phyloP scores from a whole-genome alignment of 257 asterid genomes.

The Nicotiana knightiana region DNA sequence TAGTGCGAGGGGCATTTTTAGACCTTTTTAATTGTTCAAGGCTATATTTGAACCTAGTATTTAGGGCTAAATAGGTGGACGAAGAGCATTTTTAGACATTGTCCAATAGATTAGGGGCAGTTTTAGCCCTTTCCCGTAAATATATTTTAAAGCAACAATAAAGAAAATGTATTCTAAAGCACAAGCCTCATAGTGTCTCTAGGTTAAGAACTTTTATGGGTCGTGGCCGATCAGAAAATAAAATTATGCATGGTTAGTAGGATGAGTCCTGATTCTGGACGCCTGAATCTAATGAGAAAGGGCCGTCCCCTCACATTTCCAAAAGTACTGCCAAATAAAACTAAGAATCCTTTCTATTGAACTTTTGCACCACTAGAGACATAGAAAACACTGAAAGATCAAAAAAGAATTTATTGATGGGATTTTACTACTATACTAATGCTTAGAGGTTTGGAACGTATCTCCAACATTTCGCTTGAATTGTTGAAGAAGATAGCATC shows the following conservation, averaged over 20 bases:
- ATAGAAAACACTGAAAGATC: not conserved
- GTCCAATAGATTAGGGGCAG: no score
- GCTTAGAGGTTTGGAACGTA: not conserved
- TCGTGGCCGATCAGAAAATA: not conserved
- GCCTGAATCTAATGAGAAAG: not conserved
- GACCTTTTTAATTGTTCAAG: no score
- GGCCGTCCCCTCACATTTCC: not conserved
- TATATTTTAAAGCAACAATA: no score
- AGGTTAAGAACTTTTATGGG: not conserved
- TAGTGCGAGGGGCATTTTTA: no score
- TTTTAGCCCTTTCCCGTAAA: no score
- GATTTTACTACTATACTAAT: not conserved
- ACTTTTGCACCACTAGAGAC: not conserved
- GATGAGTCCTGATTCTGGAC: not conserved
- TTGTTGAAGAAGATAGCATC: not conserved
- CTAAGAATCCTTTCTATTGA: not conserved
- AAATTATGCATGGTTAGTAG: not conserved
- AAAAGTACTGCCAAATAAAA: not conserved
- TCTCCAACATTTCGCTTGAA: not conserved
- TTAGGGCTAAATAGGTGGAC: no score
- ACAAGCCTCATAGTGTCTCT: not conserved
- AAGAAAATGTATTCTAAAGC: not conserved
- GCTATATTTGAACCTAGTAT: no score
- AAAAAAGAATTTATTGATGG: not conserved
- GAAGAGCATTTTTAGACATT: no score